Conservation (phyloP, 2,329 filamentous ascomycete species). For the Penicillium aurantiogriseum region DNA sequence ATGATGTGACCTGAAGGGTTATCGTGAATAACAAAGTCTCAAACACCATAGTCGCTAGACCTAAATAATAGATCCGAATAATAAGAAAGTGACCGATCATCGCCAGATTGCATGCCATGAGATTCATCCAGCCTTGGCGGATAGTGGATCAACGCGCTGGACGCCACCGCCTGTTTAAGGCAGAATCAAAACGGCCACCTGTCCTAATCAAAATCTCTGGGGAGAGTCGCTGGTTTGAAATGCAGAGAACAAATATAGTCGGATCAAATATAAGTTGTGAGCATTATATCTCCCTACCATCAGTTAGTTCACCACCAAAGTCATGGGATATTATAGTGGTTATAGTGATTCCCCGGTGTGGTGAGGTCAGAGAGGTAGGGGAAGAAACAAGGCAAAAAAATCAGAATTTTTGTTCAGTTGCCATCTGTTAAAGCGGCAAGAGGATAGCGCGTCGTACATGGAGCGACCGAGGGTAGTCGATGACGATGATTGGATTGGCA, state of each 20-base stretch:
- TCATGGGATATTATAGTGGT: background rate
- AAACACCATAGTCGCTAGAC: background rate
- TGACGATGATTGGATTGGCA: slow-evolving; percentile 29
- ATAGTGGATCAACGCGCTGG: slow-evolving; percentile 14
- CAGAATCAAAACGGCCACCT: slow-evolving; percentile 23
- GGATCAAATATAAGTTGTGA: background rate
- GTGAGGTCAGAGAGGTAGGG: slow-evolving; percentile 13
- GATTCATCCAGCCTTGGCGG: slow-evolving; percentile 24
- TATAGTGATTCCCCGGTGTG: background rate
- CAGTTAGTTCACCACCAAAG: background rate
- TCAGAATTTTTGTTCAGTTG: slow-evolving; percentile 37
- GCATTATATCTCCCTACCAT: background rate
- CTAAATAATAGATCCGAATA: background rate
- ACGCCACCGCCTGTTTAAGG: slow-evolving; percentile 13
- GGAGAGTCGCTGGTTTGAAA: background rate
- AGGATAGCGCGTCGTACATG: slow-evolving; percentile 30
- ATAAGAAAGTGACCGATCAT: slow-evolving; percentile 13
- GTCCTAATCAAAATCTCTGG: slow-evolving; percentile 17
- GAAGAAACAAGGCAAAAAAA: slow-evolving; percentile 19
- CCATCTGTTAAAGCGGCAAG: slow-evolving; percentile 36
- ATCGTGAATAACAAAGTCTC: background rate
- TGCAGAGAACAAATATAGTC: background rate
- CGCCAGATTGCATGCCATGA: slow-evolving; percentile 17
- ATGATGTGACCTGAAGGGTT: background rate
- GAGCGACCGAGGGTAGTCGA: slow-evolving; percentile 25